These are phyloP conservation scores for Candida montana DNA, from an alignment of 805 yeast genomes.

Conservation along the genomic window DNA sequence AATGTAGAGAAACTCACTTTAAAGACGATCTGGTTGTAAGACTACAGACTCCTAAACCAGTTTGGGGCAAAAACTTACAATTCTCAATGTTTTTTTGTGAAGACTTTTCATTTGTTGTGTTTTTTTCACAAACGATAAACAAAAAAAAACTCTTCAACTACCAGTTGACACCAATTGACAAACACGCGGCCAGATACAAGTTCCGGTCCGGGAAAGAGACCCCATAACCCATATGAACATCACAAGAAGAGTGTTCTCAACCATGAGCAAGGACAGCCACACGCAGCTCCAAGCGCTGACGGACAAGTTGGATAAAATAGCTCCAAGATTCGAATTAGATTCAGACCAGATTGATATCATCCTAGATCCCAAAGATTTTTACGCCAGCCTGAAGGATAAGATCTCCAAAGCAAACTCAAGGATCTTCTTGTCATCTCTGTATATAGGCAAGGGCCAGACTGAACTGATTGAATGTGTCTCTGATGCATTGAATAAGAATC, in stretches of 20 bases:
- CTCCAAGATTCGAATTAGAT: constrained; percentile 61
- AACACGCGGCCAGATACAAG: background rate
- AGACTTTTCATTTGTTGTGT: too few species aligned
- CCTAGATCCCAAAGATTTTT: constrained; percentile 67
- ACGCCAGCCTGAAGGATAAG: constrained; percentile 53
- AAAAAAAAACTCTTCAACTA: too few species aligned
- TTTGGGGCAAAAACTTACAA: too few species aligned
- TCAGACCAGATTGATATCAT: constrained; percentile 57
- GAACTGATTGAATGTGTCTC: constrained; percentile 66
- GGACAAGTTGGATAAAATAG: constrained; percentile 53
- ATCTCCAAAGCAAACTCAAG: constrained; percentile 58
- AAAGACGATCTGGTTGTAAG: too few species aligned
- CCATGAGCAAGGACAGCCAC: constrained; percentile 25
- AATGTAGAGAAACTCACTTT: too few species aligned
- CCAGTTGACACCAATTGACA: background rate
- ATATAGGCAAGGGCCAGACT: constrained; percentile 76
- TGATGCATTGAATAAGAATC: constrained; percentile 53
- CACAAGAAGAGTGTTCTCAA: constrained; percentile 1
- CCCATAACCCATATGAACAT: constrained; percentile 5
- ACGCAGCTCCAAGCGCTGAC: constrained; percentile 39
- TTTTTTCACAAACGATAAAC: too few species aligned
- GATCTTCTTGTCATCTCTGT: constrained; percentile 78
- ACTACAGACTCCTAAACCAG: too few species aligned
- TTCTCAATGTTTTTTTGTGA: too few species aligned
- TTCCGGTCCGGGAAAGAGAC: too few species aligned